phyloP scores from a whole-genome alignment of 768 basidiomycete species.

The Dictyophora rubrovolvata region DNA sequence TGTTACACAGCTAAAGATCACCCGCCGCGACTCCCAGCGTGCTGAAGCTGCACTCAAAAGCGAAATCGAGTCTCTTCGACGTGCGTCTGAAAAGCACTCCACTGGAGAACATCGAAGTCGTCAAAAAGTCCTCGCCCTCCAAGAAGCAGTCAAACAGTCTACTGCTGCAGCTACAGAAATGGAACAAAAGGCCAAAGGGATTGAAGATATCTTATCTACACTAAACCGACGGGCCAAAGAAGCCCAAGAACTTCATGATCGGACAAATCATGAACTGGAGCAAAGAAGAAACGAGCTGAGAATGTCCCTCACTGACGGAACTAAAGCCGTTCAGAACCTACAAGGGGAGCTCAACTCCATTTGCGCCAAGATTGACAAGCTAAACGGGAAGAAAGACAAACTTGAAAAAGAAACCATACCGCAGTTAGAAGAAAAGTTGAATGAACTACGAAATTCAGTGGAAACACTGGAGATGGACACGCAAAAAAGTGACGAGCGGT shows the following conservation, averaged over 20 bases:
- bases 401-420: slow-evolving; percentile 47
- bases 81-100: slow-evolving; percentile 70
- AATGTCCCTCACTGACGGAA: slow-evolving; percentile 38
- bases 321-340: slow-evolving; percentile 44
- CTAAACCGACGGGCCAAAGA: slow-evolving; percentile 35
- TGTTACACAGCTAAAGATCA: slow-evolving; percentile 58
- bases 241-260: slow-evolving; percentile 27
- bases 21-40: slow-evolving; percentile 74
- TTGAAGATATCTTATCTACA: slow-evolving; percentile 35
- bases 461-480: slow-evolving; percentile 26
- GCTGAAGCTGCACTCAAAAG: slow-evolving; percentile 69
- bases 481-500: not conserved
- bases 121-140: slow-evolving; percentile 79
- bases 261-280: slow-evolving; percentile 21
- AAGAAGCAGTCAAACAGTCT: slow-evolving; percentile 79
- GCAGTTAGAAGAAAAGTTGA: slow-evolving; percentile 60
- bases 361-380: slow-evolving; percentile 55
- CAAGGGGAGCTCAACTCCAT: slow-evolving; percentile 47
- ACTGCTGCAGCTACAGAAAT: slow-evolving; percentile 42
- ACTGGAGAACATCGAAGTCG: slow-evolving; percentile 68
- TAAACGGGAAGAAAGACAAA: slow-evolving; percentile 55
- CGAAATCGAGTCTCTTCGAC: slow-evolving; percentile 78
- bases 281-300: slow-evolving; percentile 32
- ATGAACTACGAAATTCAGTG: slow-evolving; percentile 50
- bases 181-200: slow-evolving; percentile 27